Percentiles rank a stretch among this genome's conserved stretches.
These are phyloP conservation scores for Quercus lobata DNA, from an alignment of 331 rosid species.

Conservation along the genomic window DNA sequence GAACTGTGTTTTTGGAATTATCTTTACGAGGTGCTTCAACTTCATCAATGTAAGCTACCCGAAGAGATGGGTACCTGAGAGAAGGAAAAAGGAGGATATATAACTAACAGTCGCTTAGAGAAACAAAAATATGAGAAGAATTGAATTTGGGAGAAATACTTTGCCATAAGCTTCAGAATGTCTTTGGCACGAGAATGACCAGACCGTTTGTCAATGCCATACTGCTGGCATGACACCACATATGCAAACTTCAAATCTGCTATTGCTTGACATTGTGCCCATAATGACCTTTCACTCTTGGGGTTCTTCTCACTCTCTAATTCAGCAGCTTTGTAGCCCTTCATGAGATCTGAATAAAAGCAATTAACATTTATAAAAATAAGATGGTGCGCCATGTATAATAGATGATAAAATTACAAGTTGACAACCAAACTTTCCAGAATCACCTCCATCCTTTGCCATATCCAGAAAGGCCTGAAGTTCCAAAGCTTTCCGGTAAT, in stretches of 20 bases:
- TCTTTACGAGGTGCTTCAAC: conserved; percentile 74
- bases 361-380: conserved; percentile 18
- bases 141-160: conserved; percentile 38
- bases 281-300: conserved; percentile 51
- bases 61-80: conserved; percentile 87
- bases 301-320: conserved; percentile 43
- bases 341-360: conserved; percentile 54
- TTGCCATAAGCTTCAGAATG: conserved; percentile 81
- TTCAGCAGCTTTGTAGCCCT: conserved; percentile 94
- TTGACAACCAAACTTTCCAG: conserved; percentile 8
- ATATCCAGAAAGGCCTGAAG: conserved; percentile 97
- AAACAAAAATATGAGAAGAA: conserved; percentile 10
- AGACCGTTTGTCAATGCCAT: conserved; percentile 84
- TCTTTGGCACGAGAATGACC: conserved; percentile 76
- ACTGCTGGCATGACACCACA: conserved; percentile 90
- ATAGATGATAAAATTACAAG: conserved; percentile 1
- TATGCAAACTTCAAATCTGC: conserved; percentile 91
- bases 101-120: conserved; percentile 9
- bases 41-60: conserved; percentile 94
- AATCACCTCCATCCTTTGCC: conserved; percentile 80
- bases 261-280: conserved; percentile 80
- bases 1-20: conserved; percentile 48
- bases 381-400: background rate
- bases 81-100: conserved; percentile 9
- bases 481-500: conserved; percentile 89